Conservation (phyloP, 495 filamentous ascomycete genomes). For the Xanthoparmelia taractica region DNA sequence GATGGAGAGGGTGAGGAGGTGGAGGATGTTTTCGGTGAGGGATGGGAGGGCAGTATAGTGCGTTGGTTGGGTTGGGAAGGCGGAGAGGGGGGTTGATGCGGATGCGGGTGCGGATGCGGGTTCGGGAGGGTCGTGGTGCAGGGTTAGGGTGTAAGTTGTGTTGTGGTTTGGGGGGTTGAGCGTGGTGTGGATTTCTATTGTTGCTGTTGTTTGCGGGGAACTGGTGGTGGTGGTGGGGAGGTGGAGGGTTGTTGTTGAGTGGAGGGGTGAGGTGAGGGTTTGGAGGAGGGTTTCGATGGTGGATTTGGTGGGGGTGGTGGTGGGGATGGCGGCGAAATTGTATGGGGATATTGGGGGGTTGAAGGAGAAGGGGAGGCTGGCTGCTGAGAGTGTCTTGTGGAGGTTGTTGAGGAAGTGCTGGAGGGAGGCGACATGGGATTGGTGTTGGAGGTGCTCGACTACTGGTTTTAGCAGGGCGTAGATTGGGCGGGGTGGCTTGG, state of each 20-base stretch:
- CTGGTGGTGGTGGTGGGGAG: conserved; percentile 32
- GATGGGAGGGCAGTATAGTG: neutral
- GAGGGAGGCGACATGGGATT: conserved; percentile 37
- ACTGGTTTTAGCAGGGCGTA: conserved; percentile 59
- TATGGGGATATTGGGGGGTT: conserved; percentile 20
- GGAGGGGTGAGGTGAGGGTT: conserved; percentile 37
- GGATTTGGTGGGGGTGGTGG: conserved; percentile 16
- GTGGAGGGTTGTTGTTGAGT: conserved; percentile 36
- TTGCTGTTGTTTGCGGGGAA: too few relatives aligned
- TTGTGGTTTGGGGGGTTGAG: conserved; percentile 38
- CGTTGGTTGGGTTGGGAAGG: neutral
- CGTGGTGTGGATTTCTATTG: conserved; percentile 40
- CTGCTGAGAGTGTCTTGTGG: conserved; percentile 33
- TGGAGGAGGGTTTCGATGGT: conserved; percentile 36
- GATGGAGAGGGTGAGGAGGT: neutral
- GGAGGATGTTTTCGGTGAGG: neutral
- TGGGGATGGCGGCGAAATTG: conserved; percentile 12
- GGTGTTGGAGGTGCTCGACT: conserved; percentile 56
- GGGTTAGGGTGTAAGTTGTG: conserved; percentile 42
- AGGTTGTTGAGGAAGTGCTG: conserved; percentile 36
- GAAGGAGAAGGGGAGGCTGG: conserved; percentile 36
- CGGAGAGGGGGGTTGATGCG: neutral
- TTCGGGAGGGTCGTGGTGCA: too few relatives aligned
- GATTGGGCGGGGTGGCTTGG: conserved; percentile 42
- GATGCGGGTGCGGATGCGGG: too few relatives aligned